Conservation (phyloP, 2,329 filamentous ascomycete genomes). For the Fusarium avenaceum region DNA sequence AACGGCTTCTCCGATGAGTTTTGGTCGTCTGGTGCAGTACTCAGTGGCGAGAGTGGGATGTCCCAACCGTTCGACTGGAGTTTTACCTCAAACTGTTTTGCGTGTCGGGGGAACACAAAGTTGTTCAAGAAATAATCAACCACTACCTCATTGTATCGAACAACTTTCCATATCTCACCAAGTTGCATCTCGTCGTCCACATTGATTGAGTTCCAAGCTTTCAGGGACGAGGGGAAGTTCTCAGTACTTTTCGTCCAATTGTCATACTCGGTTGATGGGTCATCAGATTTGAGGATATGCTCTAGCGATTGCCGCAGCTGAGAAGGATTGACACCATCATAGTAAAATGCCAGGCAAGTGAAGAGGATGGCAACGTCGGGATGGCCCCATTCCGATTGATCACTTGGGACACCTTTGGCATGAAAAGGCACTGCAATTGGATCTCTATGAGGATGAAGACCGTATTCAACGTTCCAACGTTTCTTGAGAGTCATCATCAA, state of each 20-base stretch:
- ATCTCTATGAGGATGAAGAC: conserved; percentile 66
- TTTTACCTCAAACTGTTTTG: conserved; percentile 75
- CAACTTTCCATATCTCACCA: conserved; percentile 63
- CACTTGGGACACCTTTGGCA: conserved; percentile 67
- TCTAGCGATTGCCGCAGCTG: conserved; percentile 67
- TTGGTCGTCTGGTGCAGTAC: not conserved
- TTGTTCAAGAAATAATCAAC: conserved; percentile 74
- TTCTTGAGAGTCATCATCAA: conserved; percentile 72
- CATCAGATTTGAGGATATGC: conserved; percentile 66
- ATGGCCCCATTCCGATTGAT: conserved; percentile 76
- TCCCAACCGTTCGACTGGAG: conserved; percentile 78
- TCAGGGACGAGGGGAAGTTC: conserved; percentile 63
- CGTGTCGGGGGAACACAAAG: conserved; percentile 75
- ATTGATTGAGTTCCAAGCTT: conserved; percentile 71
- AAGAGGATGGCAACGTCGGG: conserved; percentile 76
- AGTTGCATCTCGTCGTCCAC: conserved; percentile 69
- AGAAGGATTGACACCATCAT: conserved; percentile 64
- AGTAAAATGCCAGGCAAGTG: conserved; percentile 77
- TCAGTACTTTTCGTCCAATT: conserved; percentile 60
- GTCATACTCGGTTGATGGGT: conserved; percentile 70
- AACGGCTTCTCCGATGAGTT: conserved; percentile 41
- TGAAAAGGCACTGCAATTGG: conserved; percentile 70
- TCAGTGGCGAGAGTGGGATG: conserved; percentile 63
- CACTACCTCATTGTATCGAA: conserved; percentile 64
- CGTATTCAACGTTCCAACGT: conserved; percentile 77